Evolutionary conservation across 352 stramenopile genomes (phyloP).

Genomic region (Phytophthora vignae): DNA sequence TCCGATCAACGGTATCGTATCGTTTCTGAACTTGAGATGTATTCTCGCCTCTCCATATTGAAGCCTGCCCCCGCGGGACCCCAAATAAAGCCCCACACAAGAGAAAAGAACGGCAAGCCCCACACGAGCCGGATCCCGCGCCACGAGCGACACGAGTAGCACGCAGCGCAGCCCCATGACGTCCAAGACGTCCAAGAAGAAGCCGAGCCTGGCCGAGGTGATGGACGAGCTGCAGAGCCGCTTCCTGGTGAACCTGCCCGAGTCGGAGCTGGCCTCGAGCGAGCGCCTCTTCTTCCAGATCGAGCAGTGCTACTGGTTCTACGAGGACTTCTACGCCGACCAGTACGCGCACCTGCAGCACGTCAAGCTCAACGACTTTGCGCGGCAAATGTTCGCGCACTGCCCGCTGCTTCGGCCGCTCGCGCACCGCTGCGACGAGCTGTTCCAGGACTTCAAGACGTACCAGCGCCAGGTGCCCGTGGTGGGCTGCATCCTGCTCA

Average conservation of each 20-base stretch:
- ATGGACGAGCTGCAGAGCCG: constrained; percentile 97
- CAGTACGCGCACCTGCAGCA: constrained; percentile 84
- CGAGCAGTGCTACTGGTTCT: constrained; percentile 98
- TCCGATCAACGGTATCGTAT: not conserved
- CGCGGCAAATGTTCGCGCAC: constrained; percentile 93
- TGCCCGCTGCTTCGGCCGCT: constrained; percentile 88
- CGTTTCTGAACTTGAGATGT: not conserved
- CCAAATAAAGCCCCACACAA: constrained; percentile 34
- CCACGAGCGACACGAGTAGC: not conserved
- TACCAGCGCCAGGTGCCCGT: constrained; percentile 96
- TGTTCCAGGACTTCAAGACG: constrained; percentile 94
- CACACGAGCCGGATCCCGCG: constrained; percentile 16
- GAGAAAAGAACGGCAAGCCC: constrained; percentile 45
- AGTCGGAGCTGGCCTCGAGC: constrained; percentile 88
- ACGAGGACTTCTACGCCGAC: constrained; percentile 97
- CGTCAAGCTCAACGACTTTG: constrained; percentile 95
- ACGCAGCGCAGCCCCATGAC: constrained; percentile 17
- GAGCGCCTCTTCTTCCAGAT: constrained; percentile 98
- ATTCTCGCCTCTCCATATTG: constrained; percentile 23
- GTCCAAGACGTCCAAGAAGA: constrained; percentile 45
- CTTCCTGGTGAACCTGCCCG: constrained; percentile 95
- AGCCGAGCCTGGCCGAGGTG: constrained; percentile 86
- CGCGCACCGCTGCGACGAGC: constrained; percentile 87
- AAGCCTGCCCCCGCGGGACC: constrained; percentile 8
- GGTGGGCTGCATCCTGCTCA: constrained; percentile 95